Evolutionary conservation across 169 alveolate genomes (phyloP), one percentile per base, ranked within the genome.

Genomic region (Eimeria brunetti): DNA sequence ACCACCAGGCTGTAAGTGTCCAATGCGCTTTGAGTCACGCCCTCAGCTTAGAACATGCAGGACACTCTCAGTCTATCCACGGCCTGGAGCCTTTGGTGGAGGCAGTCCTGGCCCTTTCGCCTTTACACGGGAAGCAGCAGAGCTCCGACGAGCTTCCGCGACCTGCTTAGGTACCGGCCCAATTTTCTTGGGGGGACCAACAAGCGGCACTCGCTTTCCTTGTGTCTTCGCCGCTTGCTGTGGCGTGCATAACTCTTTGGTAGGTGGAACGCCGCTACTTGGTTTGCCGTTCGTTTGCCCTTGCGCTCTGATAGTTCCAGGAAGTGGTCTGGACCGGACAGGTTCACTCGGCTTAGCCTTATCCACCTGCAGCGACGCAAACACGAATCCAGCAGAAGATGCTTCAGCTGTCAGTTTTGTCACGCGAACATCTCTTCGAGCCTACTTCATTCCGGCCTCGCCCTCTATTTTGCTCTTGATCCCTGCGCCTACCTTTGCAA

Each of bases 401-500:
- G 36, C 84, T 24, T 24, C 62, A 22, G 62, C 41, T 44, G 62
- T 5, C 60, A 36, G 0, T 44, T 5, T 33, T 69, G 80, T 12
- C 80, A 69, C 4, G n/a, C 3, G 80, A 27, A 1, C 11, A 27
- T 69, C 80, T 46, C 49, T 36, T 33, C 46, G 27, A 69, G 12
- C n/a, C 80, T 69, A 33, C 49, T 27, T 49, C n/a, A 9, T 20
- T 14, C 11, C 0, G 80, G 51, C 86, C 22, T 22, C 38, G 44
- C 24, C 41, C 18, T 75, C n/a, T 60, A 60, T 5, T 4, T 1
- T 20, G 22, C 86, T 1, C 24, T 51, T 20, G 9, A 8, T 78
- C 60, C 14, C 27, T 41, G 83, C 93, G n/a, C 83, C 44, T 86
- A 64, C 93, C 81, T 44, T 64, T 64, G 60, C 69, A n/a, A 41